A percentile compares a stretch with the other conserved stretches of the same genome.
phyloP scores from a whole-genome alignment of 805 yeast species.

The Candida ulmi region DNA sequence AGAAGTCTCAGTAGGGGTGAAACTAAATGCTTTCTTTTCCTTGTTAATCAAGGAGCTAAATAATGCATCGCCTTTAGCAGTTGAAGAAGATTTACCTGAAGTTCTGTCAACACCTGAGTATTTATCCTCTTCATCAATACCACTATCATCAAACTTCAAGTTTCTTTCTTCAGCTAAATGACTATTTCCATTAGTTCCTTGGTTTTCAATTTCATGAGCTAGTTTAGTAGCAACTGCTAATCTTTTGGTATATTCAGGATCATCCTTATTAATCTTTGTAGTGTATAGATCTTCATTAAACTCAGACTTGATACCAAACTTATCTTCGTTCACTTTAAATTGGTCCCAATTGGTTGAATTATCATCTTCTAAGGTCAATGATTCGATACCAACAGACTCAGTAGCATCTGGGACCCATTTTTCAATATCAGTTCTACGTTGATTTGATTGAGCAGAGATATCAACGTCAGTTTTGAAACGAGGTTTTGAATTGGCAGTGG shows the following conservation, averaged over 20 bases:
- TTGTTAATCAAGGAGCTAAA: conserved; percentile 23
- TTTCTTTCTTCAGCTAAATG: conserved; percentile 95
- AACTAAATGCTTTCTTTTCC: conserved; percentile 30
- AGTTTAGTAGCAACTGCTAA: conserved; percentile 66
- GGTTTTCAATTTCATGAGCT: conserved; percentile 79
- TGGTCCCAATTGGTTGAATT: conserved; percentile 79
- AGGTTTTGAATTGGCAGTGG: conserved; percentile 6
- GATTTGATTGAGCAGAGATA: conserved; percentile 36
- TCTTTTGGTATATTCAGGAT: conserved; percentile 67
- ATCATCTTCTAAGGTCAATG: conserved; percentile 32
- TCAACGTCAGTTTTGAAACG: conserved; percentile 81
- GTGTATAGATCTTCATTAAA: conserved; percentile 85
- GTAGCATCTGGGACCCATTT: conserved; percentile 79
- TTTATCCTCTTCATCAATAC: conserved; percentile 92
- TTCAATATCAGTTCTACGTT: conserved; percentile 59
- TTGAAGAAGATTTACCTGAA: conserved; percentile 2
- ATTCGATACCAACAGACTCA: conserved; percentile 16
- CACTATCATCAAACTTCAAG: conserved; percentile 66
- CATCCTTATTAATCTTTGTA: conserved; percentile 61
- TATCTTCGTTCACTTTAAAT: conserved; percentile 82
- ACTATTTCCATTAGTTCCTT: conserved; percentile 55
- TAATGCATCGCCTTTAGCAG: conserved; percentile 19
- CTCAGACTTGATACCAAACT: conserved; percentile 82
- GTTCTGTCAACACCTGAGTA: conserved; percentile 73
- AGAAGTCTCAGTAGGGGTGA: conserved; percentile 19